Percentiles rank a stretch among this genome's conserved stretches.
These are phyloP conservation scores for Jimgerdemannia lactiflua DNA, from an alignment of 192 early-diverging fungal genomes.

Conservation along the genomic window DNA sequence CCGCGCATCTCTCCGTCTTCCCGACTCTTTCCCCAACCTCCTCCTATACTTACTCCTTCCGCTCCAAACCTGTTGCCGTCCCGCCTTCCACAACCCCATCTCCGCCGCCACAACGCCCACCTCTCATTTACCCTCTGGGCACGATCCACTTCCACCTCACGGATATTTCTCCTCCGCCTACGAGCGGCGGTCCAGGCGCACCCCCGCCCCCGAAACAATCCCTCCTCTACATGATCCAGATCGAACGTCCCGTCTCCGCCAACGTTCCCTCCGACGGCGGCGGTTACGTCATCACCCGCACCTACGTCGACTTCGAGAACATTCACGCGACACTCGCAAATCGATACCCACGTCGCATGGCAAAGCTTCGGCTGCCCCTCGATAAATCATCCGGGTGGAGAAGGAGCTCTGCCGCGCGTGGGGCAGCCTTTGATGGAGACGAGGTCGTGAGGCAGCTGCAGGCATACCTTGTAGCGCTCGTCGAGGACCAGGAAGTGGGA, in stretches of 20 bases:
- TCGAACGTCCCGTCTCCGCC: slow-evolving; percentile 23
- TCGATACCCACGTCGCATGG: slow-evolving; percentile 15
- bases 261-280: slow-evolving; percentile 25
- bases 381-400: slow-evolving; percentile 24
- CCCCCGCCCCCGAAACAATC: not conserved
- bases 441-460: slow-evolving; percentile 18
- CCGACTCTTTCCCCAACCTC: not conserved
- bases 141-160: slow-evolving; percentile 23
- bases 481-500: slow-evolving; percentile 22
- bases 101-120: not conserved
- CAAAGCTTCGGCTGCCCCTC: slow-evolving; percentile 19
- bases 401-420: not conserved
- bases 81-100: not conserved
- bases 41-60: not conserved
- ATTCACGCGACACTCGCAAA: slow-evolving; percentile 19
- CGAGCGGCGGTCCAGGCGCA: not conserved
- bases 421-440: not conserved
- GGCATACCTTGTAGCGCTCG: slow-evolving; percentile 18
- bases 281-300: slow-evolving; percentile 31
- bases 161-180: slow-evolving; percentile 13
- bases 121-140: slow-evolving; percentile 12
- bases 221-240: slow-evolving; percentile 26
- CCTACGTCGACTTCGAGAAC: slow-evolving; percentile 26
- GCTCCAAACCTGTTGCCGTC: not conserved
- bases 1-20: not conserved